phyloP scores from a whole-genome alignment of 805 yeast species.

The Metschnikowia dekortorum region DNA sequence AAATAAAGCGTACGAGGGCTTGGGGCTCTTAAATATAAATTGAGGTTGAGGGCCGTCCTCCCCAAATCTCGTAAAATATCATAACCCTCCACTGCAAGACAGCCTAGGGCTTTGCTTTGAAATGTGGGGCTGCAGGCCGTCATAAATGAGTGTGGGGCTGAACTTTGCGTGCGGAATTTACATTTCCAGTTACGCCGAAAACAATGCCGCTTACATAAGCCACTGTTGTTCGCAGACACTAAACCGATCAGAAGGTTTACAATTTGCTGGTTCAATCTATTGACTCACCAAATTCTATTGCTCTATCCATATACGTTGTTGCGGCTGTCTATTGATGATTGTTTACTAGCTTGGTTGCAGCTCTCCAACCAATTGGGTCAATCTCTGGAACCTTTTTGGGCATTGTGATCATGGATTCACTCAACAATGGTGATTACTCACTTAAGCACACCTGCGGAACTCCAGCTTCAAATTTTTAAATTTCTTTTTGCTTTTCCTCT shows the following conservation, averaged over 20 bases:
- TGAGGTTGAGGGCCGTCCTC: background rate
- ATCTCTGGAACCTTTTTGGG: no score
- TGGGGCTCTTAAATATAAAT: background rate
- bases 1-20: background rate
- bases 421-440: no score
- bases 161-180: background rate
- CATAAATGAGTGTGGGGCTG: background rate
- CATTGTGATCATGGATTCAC: no score
- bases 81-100: background rate
- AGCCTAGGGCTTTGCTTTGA: background rate
- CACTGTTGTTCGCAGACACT: no score
- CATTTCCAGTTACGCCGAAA: background rate
- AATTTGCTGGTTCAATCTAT: no score
- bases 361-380: no score
- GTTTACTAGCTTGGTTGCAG: no score
- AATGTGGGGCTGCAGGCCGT: background rate
- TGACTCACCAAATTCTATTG: no score
- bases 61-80: background rate
- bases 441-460: background rate
- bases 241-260: no score
- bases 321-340: no score
- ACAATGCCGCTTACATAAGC: background rate
- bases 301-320: no score
- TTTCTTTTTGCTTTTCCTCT: constrained; percentile 31
- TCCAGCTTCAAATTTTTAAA: constrained; percentile 20